Evolutionary conservation across 2,329 filamentous ascomycete species (phyloP).

Genomic region (Zasmidium angulare): DNA sequence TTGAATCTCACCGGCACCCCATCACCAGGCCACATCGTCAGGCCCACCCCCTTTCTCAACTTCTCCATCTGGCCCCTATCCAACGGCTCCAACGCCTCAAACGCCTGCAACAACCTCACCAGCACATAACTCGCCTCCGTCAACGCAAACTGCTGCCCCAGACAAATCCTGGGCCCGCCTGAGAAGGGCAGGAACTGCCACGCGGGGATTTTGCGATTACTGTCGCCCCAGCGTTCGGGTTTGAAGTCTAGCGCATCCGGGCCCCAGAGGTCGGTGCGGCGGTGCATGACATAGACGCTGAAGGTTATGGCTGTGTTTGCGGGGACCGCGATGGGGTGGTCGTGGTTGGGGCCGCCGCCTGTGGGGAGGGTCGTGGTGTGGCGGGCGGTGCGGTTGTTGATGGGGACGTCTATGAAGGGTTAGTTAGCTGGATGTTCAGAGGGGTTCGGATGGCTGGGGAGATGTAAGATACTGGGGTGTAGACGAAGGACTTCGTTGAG

Average conservation of each 20-base stretch:
- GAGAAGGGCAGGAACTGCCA: constrained; percentile 40
- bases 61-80: constrained; percentile 28
- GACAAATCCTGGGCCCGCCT: constrained; percentile 35
- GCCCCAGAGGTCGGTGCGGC: constrained; percentile 50
- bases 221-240: constrained; percentile 47
- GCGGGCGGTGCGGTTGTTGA: constrained; percentile 52
- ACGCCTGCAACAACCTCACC: constrained; percentile 70
- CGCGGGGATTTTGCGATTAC: constrained; percentile 20
- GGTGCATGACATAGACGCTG: constrained; percentile 51
- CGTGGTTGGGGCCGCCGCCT: constrained; percentile 50
- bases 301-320: constrained; percentile 49
- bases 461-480: constrained; percentile 34
- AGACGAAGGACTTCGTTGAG: constrained; percentile 63
- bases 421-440: not conserved
- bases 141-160: constrained; percentile 69
- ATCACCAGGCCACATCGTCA: constrained; percentile 30
- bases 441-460: not conserved
- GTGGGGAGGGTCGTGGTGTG: constrained; percentile 53
- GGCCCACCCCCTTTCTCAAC: constrained; percentile 28
- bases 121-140: constrained; percentile 75
- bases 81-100: constrained; percentile 46
- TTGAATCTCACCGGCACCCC: constrained; percentile 26
- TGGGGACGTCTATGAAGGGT: constrained; percentile 45
- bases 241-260: constrained; percentile 49
- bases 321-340: constrained; percentile 50